A percentile compares a stretch with the other conserved stretches of the same genome.
Evolutionary conservation across 257 asterid species (phyloP).

Genomic region (Plantago elongata): DNA sequence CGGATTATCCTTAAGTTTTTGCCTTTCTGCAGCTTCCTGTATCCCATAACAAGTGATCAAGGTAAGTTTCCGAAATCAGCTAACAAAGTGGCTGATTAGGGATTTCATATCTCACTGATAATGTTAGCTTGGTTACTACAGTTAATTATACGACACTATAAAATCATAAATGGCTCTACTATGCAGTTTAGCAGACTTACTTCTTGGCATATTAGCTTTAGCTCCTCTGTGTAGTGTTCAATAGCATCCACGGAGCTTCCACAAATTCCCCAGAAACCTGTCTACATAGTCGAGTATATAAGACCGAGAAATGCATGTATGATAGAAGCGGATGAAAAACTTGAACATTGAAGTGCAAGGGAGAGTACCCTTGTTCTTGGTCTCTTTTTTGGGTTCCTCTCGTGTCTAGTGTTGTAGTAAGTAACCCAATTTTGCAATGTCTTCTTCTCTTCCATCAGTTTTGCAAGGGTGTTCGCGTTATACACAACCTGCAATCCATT

Average conservation of each 20-base stretch:
- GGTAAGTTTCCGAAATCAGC: background rate
- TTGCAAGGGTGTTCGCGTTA: slow-evolving; percentile 70
- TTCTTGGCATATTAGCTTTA: slow-evolving; percentile 53
- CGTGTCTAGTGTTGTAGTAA: slow-evolving; percentile 75
- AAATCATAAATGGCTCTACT: too few species aligned
- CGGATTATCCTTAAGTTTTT: slow-evolving; percentile 65
- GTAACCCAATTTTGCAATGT: slow-evolving; percentile 67
- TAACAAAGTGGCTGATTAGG: background rate
- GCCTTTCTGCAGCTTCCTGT: slow-evolving; percentile 83
- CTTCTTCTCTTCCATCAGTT: slow-evolving; percentile 68
- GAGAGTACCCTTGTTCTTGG: slow-evolving; percentile 71
- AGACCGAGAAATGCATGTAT: slow-evolving; percentile 19
- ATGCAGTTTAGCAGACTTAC: slow-evolving; percentile 31
- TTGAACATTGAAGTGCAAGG: slow-evolving; percentile 12
- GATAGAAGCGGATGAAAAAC: slow-evolving; percentile 6
- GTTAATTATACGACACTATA: too few species aligned
- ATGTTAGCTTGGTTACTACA: too few species aligned
- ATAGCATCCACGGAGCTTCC: slow-evolving; percentile 83
- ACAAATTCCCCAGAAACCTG: slow-evolving; percentile 92
- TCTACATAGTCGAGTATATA: slow-evolving; percentile 43
- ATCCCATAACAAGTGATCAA: slow-evolving; percentile 11
- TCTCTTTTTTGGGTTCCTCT: slow-evolving; percentile 64
- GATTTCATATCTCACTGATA: background rate
- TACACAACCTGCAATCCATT: slow-evolving; percentile 55
- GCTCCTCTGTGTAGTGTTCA: slow-evolving; percentile 62